Evolutionary conservation across 1,139 yeast genomes (phyloP).

Genomic region (Scheffersomyces segobiensis): DNA sequence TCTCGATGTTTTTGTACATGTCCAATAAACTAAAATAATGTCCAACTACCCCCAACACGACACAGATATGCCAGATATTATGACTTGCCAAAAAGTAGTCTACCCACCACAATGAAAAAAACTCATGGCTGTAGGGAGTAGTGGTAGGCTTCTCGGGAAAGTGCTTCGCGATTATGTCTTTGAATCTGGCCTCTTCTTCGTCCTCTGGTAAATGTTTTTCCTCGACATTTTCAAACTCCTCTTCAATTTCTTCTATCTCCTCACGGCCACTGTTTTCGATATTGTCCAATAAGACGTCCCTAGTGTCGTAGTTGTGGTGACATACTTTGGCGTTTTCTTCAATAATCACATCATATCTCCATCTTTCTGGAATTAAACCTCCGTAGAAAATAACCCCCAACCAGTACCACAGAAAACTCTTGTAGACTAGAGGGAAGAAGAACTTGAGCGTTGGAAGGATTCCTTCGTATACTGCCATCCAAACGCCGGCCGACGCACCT

Average conservation of each 20-base stretch:
- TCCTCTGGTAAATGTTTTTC: conserved; percentile 2
- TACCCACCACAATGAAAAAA: conserved; percentile 80
- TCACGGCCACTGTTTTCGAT: conserved; percentile 45
- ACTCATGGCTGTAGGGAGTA: conserved; percentile 46
- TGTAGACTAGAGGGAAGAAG: conserved; percentile 61
- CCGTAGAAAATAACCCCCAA: conserved; percentile 89
- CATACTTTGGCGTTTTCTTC: conserved; percentile 33
- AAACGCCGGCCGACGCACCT: conserved; percentile 67
- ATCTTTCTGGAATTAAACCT: conserved; percentile 84
- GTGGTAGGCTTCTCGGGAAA: conserved; percentile 52
- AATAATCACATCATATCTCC: conserved; percentile 66
- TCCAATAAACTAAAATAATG: conserved; percentile 78
- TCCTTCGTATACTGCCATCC: conserved; percentile 60
- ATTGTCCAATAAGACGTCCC: conserved; percentile 38
- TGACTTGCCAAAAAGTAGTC: conserved; percentile 78
- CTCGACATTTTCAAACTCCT: conserved; percentile 38
- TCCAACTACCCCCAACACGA: conserved; percentile 81
- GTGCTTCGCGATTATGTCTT: conserved; percentile 47
- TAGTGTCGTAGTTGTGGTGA: conserved; percentile 19
- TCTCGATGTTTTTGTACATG: conserved; percentile 48
- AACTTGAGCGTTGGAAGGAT: conserved; percentile 48
- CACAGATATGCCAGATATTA: conserved; percentile 92
- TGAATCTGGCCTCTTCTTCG: conserved; percentile 25
- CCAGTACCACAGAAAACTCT: conserved; percentile 72
- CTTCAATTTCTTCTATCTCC: conserved; percentile 39